Evolutionary conservation across 495 filamentous ascomycete species (phyloP).

Genomic region (Aspergillus ostianus): DNA sequence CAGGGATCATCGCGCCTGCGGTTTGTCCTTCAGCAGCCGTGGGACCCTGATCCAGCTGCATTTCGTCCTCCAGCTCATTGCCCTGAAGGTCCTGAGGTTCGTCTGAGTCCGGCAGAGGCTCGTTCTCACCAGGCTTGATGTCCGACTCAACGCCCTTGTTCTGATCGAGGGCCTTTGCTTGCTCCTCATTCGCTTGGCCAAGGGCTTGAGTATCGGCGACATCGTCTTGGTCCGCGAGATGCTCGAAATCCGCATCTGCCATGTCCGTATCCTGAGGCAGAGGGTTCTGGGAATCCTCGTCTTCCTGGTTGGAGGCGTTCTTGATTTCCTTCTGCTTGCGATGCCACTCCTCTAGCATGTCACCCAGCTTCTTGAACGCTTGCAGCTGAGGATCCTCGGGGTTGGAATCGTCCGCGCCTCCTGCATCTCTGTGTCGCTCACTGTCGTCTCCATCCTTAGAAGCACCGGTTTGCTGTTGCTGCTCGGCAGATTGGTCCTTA

Average conservation of each 20-base stretch:
- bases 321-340: constrained; percentile 76
- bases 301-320: constrained; percentile 61
- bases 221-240: constrained; percentile 79
- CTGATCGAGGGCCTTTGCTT: constrained; percentile 77
- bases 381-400: constrained; percentile 55
- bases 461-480: constrained; percentile 40
- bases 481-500: constrained; percentile 43
- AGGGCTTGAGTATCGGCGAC: constrained; percentile 85
- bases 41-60: constrained; percentile 43
- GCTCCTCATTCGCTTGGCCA: constrained; percentile 82
- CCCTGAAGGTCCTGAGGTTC: constrained; percentile 52
- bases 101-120: constrained; percentile 57
- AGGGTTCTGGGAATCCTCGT: constrained; percentile 44
- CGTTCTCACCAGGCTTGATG: constrained; percentile 51
- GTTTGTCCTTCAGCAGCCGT: constrained; percentile 42
- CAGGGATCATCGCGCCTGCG: constrained; percentile 42
- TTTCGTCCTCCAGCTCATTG: constrained; percentile 47
- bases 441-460: constrained; percentile 47
- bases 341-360: constrained; percentile 92
- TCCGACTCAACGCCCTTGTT: constrained; percentile 79
- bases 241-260: constrained; percentile 77
- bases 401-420: constrained; percentile 37
- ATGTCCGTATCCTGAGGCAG: constrained; percentile 62
- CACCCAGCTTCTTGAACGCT: constrained; percentile 89
- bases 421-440: constrained; percentile 41